A percentile compares a stretch with the other conserved stretches of the same genome.
Conservation (phyloP, 257 asterid species). For the Handroanthus guayacan region DNA sequence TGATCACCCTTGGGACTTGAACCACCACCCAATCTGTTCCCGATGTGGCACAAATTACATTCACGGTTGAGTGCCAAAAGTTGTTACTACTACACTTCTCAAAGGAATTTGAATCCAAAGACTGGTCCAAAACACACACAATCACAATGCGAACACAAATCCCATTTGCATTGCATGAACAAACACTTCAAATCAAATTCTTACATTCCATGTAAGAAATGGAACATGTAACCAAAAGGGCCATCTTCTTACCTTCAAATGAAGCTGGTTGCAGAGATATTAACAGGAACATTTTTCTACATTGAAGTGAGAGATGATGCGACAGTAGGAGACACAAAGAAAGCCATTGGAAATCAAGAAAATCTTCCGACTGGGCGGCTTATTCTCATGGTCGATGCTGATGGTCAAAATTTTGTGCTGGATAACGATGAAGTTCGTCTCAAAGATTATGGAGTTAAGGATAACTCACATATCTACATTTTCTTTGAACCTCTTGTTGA, state of each 20-base stretch:
- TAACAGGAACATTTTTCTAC: slow-evolving; percentile 63
- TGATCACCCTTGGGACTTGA: too few relatives aligned
- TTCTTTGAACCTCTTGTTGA: slow-evolving; percentile 43
- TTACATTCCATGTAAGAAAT: neutral
- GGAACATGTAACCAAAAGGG: neutral
- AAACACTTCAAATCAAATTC: slow-evolving; percentile 4
- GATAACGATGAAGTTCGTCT: slow-evolving; percentile 45
- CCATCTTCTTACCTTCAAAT: slow-evolving; percentile 31
- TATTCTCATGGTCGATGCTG: slow-evolving; percentile 54
- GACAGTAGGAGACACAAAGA: slow-evolving; percentile 62
- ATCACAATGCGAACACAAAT: slow-evolving; percentile 32
- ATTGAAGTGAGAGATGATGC: slow-evolving; percentile 54
- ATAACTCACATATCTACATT: slow-evolving; percentile 69
- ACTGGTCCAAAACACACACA: slow-evolving; percentile 36
- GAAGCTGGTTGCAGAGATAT: slow-evolving; percentile 63
- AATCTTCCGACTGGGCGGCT: slow-evolving; percentile 56
- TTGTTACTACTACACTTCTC: too few relatives aligned
- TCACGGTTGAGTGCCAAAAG: too few relatives aligned
- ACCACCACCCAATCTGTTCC: too few relatives aligned
- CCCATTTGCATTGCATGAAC: slow-evolving; percentile 25
- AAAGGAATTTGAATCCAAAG: too few relatives aligned
- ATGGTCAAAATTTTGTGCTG: slow-evolving; percentile 31
- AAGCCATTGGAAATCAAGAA: slow-evolving; percentile 59
- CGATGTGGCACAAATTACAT: too few relatives aligned
- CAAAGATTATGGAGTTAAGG: slow-evolving; percentile 58